phyloP scores from a whole-genome alignment of 768 basidiomycete genomes.

The Amanita pallidorosea region DNA sequence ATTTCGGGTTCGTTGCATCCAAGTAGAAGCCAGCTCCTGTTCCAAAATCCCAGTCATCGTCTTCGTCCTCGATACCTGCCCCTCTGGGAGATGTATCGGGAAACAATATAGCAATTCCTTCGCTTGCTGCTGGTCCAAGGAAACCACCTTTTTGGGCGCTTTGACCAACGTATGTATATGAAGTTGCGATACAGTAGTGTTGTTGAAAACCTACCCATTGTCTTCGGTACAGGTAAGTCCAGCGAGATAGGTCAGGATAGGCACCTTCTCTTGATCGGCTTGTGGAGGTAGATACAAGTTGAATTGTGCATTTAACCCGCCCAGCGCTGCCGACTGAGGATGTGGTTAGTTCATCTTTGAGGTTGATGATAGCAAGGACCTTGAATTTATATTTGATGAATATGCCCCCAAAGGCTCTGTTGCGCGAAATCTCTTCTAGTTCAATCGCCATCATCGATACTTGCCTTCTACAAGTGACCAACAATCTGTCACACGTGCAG shows the following conservation, averaged over 20 bases:
- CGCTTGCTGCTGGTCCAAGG: slow-evolving; percentile 70
- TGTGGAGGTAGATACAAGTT: slow-evolving; percentile 81
- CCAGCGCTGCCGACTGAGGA: slow-evolving; percentile 58
- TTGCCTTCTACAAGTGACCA: too few species aligned
- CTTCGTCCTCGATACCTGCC: slow-evolving; percentile 76
- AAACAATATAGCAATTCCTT: slow-evolving; percentile 86
- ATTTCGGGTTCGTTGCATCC: slow-evolving; percentile 74
- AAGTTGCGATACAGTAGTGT: not conserved
- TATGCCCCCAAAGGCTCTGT: slow-evolving; percentile 72
- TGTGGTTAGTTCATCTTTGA: not conserved
- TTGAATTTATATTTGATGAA: slow-evolving; percentile 83
- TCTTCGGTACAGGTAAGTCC: slow-evolving; percentile 90
- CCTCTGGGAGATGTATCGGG: slow-evolving; percentile 95
- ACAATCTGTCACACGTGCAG: too few species aligned
- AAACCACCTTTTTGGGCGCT: slow-evolving; percentile 94
- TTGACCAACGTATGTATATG: slow-evolving; percentile 2
- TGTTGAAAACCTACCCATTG: slow-evolving; percentile 52
- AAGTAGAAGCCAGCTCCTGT: slow-evolving; percentile 96
- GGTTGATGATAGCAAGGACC: slow-evolving; percentile 18
- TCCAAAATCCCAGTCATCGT: slow-evolving; percentile 83
- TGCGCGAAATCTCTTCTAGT: slow-evolving; percentile 64
- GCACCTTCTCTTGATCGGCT: slow-evolving; percentile 35
- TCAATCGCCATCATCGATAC: slow-evolving; percentile 10
- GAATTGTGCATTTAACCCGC: slow-evolving; percentile 64
- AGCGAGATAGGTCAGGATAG: slow-evolving; percentile 78